Evolutionary conservation across 345 rosid species (phyloP), one percentile per base, ranked within the genome.

Genomic region (Eucalyptus sp.): DNA sequence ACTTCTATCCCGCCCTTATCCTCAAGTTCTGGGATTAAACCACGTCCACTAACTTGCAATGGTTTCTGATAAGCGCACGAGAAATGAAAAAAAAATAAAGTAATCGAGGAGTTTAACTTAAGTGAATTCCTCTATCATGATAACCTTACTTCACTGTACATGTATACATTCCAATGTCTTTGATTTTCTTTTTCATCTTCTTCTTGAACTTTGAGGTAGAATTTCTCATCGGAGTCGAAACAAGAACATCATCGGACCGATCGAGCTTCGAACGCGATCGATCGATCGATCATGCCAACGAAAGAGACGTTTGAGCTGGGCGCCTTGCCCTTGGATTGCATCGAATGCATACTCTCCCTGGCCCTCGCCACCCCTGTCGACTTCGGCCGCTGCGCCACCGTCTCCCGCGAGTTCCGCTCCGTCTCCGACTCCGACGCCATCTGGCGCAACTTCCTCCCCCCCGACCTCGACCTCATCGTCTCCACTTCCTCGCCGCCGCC

Each of bases 361-460:
- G 56, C 8, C 56, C 88, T 92, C 31, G 92, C 96, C 8, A 88
- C 86, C 27, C 95, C 94, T 33, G 71, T 89, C 6, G 95, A 92
- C 5, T 92, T 94, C 25, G 89, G 93, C 90, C 88, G 92, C 37
- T 62, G 83, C 33, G 87, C 95, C 6, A 49, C 88, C 80, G 93
- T 95, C 76, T 94, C 94, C 1, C 90, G 83, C 31, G 7, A 88
- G 17, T 93, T 94, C 60, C 91, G 80, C 85, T 89, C 92, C 4
- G 94, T 94, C 10, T 92, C 91, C 3, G 66, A 88, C 48, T 93
- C 94, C 50, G 96, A 95, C 86, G 86, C 29, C 58, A 96, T 93
- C 12, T 94, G 97, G 97, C 85, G 88, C 14, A 90, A 81, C 49
- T 95, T 93, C 88, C 90, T 96, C 15, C 96, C 96, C 20, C 62